Base-by-base conservation (phyloP, 306 rosid genomes). In the Mimosa bimucronata region DNA sequence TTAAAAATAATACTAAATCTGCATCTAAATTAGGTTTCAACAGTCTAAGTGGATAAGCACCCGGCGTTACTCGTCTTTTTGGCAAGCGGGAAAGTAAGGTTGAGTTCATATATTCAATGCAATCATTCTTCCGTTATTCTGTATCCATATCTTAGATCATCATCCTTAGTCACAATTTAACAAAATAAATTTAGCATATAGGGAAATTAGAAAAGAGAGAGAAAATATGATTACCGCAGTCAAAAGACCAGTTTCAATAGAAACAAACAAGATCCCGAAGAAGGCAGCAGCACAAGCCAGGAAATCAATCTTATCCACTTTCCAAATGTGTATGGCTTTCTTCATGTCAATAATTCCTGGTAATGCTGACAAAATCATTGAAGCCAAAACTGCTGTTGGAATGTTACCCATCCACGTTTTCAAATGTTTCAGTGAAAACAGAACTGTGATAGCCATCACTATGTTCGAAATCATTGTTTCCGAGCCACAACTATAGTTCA, bases 241-340 rank as follows among this genome's bases (percentile, higher is more conserved):
- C 14, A 81, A 57, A 55, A 93, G 96, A 44, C 97, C 94, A 21
- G 79, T 84, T 75, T 90, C 92, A 0, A 77, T 91, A 29, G 92
- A 88, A 0, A 29, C 71, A 77, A 92, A 87, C 57, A 90, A 48
- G 10, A 89, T 89, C 0, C 92, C 94, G 3, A 92, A 58, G 74
- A 92, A 90, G 26, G 93, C 94, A 41, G 85, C 90, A 5, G 79
- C 29, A 69, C 92, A 90, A 41, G 90, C 92, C 6, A 92, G 79
- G 85, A 93, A 93, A 69, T 91, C 97, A 0, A 86, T 55, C 84
- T 88, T 91, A 48, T 93, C 98, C 50, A 91, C 82, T 81, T 88
- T 93, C 98, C 94, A 93, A 38, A 94, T 87, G 8, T 80, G 81
- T n/a, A 72, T 67, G 30, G 84, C 91, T 88, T 88, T 85, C 0